A percentile compares a stretch with the other conserved stretches of the same genome.
Conservation (phyloP, 2,329 filamentous ascomycete genomes). For the Keithomyces neogunnii region DNA sequence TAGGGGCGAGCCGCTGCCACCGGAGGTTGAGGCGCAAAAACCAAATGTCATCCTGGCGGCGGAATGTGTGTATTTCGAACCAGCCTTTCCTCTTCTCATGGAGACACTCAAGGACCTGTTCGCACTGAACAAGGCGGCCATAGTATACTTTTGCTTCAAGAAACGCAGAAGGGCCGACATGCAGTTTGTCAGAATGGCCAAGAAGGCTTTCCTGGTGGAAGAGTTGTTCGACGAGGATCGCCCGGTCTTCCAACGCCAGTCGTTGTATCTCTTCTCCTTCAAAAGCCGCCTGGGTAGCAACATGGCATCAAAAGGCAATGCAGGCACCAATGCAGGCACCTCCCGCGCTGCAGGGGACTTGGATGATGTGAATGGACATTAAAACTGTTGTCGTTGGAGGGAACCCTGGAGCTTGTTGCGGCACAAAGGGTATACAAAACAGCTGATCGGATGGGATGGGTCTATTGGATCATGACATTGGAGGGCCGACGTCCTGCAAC, state of each 20-base stretch:
- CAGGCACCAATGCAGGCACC: not conserved
- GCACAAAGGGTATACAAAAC: not conserved
- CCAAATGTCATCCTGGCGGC: constrained; percentile 86
- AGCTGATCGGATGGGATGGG: not conserved
- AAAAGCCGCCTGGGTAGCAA: constrained; percentile 18
- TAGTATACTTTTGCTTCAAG: constrained; percentile 86
- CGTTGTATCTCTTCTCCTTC: constrained; percentile 54
- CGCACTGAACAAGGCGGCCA: constrained; percentile 56
- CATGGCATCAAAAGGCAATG: not conserved
- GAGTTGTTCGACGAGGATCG: constrained; percentile 56
- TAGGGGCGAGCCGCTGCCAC: constrained; percentile 54
- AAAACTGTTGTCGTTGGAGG: not conserved
- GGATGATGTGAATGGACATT: not conserved
- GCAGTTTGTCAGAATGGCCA: constrained; percentile 64
- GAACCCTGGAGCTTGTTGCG: not conserved
- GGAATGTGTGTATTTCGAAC: constrained; percentile 96
- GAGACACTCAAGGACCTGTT: constrained; percentile 69
- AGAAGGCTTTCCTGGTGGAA: constrained; percentile 55
- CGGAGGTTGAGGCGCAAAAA: constrained; percentile 42
- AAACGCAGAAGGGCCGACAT: constrained; percentile 75
- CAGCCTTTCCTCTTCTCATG: constrained; percentile 81
- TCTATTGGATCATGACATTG: not conserved
- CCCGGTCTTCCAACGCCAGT: constrained; percentile 46
- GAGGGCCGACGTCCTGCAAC: not conserved
- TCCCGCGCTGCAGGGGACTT: not conserved